phyloP scores from a whole-genome alignment of 2,329 filamentous ascomycete species.

The Neopestalotiopsis rosae region DNA sequence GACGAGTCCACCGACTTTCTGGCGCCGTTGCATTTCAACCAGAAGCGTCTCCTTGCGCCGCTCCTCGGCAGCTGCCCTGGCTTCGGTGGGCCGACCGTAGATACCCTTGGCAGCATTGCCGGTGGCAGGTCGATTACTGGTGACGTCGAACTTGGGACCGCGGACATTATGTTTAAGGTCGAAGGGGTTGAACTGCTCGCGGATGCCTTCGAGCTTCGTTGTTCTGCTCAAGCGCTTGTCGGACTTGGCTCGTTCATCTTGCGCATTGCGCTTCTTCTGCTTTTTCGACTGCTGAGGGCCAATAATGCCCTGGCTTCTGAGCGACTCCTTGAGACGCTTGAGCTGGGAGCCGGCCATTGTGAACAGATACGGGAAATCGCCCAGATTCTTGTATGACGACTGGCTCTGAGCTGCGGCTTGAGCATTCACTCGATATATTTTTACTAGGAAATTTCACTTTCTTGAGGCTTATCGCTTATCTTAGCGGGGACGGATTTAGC shows the following conservation, averaged over 20 bases:
- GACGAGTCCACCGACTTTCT: constrained; percentile 90
- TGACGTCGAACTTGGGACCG: constrained; percentile 85
- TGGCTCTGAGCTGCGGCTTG: background rate
- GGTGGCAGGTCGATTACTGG: constrained; percentile 64
- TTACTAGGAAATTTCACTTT: constrained; percentile 14
- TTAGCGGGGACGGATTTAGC: background rate
- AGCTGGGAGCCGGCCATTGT: constrained; percentile 94
- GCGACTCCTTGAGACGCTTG: constrained; percentile 90
- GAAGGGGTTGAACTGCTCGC: constrained; percentile 97
- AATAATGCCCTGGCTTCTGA: constrained; percentile 87
- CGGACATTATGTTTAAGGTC: constrained; percentile 83
- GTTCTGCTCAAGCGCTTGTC: constrained; percentile 80
- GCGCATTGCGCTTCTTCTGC: constrained; percentile 77
- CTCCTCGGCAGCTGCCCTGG: constrained; percentile 87
- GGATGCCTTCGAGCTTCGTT: constrained; percentile 81
- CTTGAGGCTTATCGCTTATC: constrained; percentile 13
- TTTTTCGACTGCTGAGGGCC: constrained; percentile 96
- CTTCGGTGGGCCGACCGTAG: constrained; percentile 78
- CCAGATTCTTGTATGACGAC: background rate
- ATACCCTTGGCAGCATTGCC: constrained; percentile 62
- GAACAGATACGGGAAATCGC: constrained; percentile 16
- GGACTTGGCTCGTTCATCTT: constrained; percentile 66
- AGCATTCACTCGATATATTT: constrained; percentile 13
- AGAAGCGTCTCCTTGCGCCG: constrained; percentile 83
- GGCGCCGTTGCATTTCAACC: constrained; percentile 86